A percentile compares a stretch with the other conserved stretches of the same genome.
phyloP scores from a whole-genome alignment of 192 early-diverging fungal genomes.

The Bifiguratus adelaidae region DNA sequence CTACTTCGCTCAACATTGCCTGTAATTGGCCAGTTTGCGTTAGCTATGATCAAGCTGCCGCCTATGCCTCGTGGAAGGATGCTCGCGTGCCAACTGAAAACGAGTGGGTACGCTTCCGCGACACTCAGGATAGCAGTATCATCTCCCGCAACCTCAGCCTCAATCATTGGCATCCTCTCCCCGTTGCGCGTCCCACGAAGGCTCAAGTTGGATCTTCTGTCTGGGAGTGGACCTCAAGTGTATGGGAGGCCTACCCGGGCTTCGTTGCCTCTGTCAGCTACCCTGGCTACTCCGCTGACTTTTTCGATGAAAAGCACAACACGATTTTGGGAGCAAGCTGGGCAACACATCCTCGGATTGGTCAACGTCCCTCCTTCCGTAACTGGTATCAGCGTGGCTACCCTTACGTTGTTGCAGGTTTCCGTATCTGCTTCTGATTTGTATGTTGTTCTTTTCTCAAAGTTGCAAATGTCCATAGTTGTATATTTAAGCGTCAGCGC shows the following conservation, averaged over 20 bases:
- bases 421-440: conserved; percentile 43
- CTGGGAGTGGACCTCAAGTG: conserved; percentile 80
- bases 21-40: conserved; percentile 63
- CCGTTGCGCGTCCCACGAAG: conserved; percentile 11
- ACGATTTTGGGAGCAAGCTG: conserved; percentile 77
- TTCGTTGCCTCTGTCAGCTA: conserved; percentile 60
- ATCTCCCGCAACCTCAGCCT: conserved; percentile 59
- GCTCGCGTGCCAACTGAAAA: conserved; percentile 66
- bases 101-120: conserved; percentile 42
- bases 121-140: conserved; percentile 15
- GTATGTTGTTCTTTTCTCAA: too few species aligned
- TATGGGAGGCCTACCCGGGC: conserved; percentile 43
- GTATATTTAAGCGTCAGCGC: too few species aligned
- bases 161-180: conserved; percentile 48
- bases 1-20: conserved; percentile 34
- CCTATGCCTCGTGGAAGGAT: conserved; percentile 50
- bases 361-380: conserved; percentile 55
- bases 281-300: conserved; percentile 85
- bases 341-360: conserved; percentile 76
- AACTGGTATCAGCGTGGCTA: conserved; percentile 92
- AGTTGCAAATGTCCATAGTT: too few species aligned
- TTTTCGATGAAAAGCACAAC: conserved; percentile 82
- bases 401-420: conserved; percentile 72
- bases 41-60: conserved; percentile 53
- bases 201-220: conserved; percentile 39